Conservation (phyloP, 495 filamentous ascomycete genomes). For the Penicillium atrosanguineum region DNA sequence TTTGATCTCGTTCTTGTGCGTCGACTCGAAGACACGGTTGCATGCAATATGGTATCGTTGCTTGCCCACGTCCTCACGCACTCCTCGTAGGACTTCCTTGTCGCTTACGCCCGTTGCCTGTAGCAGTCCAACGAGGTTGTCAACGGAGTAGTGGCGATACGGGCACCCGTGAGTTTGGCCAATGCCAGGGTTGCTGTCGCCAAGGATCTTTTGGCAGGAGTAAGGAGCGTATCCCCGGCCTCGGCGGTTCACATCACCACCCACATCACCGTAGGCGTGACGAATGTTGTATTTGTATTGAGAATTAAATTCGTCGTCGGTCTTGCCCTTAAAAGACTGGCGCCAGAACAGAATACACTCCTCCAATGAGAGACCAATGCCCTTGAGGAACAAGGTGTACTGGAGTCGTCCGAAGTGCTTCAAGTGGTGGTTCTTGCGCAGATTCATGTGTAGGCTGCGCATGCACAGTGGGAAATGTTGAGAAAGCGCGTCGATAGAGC, state of each 20-base stretch:
- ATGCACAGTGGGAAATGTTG: conserved; percentile 93
- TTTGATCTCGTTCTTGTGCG: conserved; percentile 84
- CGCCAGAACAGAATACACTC: conserved; percentile 97
- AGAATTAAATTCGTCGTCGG: conserved; percentile 90
- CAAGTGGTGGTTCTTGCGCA: conserved; percentile 81
- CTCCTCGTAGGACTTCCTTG: conserved; percentile 69
- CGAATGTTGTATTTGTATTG: conserved; percentile 96
- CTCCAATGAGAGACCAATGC: conserved; percentile 85
- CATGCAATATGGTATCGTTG: conserved; percentile 94
- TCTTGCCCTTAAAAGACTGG: conserved; percentile 72
- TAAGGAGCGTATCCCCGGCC: conserved; percentile 84
- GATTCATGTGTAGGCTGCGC: conserved; percentile 78
- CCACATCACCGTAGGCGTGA: conserved; percentile 91
- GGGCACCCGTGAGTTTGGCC: conserved; percentile 94
- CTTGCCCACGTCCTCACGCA: conserved; percentile 84
- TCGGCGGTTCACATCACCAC: conserved; percentile 83
- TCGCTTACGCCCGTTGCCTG: conserved; percentile 75
- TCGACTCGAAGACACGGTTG: conserved; percentile 90
- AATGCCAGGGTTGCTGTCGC: conserved; percentile 75
- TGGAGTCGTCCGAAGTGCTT: conserved; percentile 94
- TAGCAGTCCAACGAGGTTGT: conserved; percentile 77
- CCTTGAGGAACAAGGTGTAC: conserved; percentile 97
- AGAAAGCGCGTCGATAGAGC: conserved; percentile 76
- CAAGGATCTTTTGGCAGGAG: conserved; percentile 91
- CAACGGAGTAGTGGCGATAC: conserved; percentile 84